These are phyloP conservation scores for Lasiosphaeria ovina DNA, from an alignment of 495 filamentous ascomycete species.

Conservation along the genomic window DNA sequence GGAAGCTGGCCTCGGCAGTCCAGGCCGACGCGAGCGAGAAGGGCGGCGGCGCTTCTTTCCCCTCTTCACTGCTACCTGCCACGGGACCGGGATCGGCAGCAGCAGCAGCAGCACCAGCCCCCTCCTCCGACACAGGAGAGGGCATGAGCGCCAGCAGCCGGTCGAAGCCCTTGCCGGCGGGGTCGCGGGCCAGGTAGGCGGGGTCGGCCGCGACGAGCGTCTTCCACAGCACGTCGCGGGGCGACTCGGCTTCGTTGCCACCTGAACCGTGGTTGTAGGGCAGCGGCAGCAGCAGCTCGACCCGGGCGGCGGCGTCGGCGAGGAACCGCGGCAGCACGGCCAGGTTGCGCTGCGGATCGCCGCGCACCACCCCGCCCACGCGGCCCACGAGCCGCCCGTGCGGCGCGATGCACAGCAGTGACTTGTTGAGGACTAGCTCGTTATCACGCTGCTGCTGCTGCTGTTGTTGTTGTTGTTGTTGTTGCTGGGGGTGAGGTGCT, in stretches of 20 bases:
- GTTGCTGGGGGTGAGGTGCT: no score
- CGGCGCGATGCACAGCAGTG: no score
- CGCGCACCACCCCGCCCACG: background rate
- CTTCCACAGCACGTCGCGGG: background rate
- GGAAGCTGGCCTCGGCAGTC: background rate
- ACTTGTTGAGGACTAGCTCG: no score
- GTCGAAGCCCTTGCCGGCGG: conserved; percentile 1
- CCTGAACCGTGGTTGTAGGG: background rate
- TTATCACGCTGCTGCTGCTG: no score
- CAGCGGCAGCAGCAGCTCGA: background rate
- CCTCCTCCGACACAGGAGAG: background rate
- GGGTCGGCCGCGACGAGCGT: conserved; percentile 1
- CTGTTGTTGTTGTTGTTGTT: no score
- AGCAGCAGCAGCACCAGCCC: background rate
- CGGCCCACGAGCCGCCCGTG: background rate
- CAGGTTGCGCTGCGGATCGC: background rate
- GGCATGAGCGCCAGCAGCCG: background rate
- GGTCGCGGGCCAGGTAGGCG: background rate
- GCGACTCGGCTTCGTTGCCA: background rate
- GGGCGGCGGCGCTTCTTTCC: background rate
- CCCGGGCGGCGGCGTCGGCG: background rate
- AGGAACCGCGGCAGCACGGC: background rate
- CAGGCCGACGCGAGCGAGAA: background rate
- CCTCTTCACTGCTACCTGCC: background rate
- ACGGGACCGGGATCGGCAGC: no score